Base-by-base conservation (phyloP, 345 rosid species). In the Ceriops tagal region DNA sequence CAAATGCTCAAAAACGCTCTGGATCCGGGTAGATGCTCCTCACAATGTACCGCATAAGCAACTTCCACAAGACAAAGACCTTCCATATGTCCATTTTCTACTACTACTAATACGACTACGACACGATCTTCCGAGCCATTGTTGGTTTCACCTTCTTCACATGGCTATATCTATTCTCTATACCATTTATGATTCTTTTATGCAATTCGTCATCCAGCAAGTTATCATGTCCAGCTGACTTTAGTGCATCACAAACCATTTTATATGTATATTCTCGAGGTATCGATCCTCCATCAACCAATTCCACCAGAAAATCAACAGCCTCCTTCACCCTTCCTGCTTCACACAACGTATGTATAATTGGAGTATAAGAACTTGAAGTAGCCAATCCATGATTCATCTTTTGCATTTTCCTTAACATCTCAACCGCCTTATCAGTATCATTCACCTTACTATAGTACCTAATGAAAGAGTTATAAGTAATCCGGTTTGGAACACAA, bases 241-340 rank as follows among this genome's bases (percentile, higher is more conserved):
- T 66, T 66, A 91, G 39, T 15, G 79, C 84, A 75, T 88, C 88
- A 71, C 83, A 80, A 65, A 93, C 90, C 68, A 89, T 68, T 74
- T 81, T 91, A 75, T 82, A 91, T 1, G 96, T 91, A 69, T 87
- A 87, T 79, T 88, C 98, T 70, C 97, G 82, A 1, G 95, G 98
- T 70, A 84, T 69, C 0, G 87, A 86, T 30, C 97, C 96, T 2
- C 82, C 82, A 59, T 83, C 87, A 64, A 88, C 87, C 81, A 88
- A 82, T 73, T 93, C 97, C 46, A 75, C 80, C 27, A 91, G 85
- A 75, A 89, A 81, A 81, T 80, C 74, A 62, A 79, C 65, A 56
- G 95, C 98, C 75, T 89, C 91, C 26, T 61, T 47, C 1, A 70
- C 76, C 67, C 87, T 84, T 68, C 86, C 91, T 2, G 77, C 82